Evolutionary conservation across 495 filamentous ascomycete genomes (phyloP), one percentile per base, ranked within the genome.

Genomic region (Emericellopsis terricola): DNA sequence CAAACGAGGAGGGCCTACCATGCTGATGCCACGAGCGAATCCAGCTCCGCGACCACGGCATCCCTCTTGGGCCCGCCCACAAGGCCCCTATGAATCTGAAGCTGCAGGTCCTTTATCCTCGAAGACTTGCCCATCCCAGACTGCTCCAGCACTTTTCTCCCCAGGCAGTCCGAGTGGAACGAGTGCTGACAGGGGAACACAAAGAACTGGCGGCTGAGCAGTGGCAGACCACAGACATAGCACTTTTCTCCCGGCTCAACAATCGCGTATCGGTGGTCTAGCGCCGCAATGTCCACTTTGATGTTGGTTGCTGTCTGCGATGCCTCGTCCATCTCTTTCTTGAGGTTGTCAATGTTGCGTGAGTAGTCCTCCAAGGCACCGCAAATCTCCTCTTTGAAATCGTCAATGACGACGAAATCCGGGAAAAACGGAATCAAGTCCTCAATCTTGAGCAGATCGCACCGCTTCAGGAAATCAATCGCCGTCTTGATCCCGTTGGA

Each of bases 361-460:
- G 71, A 78, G 55, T 97, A 96, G 17, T 85, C 76, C 53, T 97
- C 91, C 3, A 97, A 63, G 2, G 89, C 89, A 0, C 71, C 63
- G 59, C 89, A 97, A 15, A 97, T 96, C 47, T 96, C 91, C 33
- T 93, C 82, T 51, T 97, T 94, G 64, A 97, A 96, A 54, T 94
- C 84, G 47, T 97, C 89, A 36, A 97, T 94, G 31, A 94, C 78
- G n/a, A 94, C 83, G 42, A 97, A 97, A 48, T 97, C 89, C 0
- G 89, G 91, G 60, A 97, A 97, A 59, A 94, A 94, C 0, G 91
- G 89, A 27, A 97, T 94, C 15, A 97, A 58, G 46, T 97, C 91
- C 49, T 97, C 89, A 43, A 97, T 97, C 40, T 77, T 75, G 13
- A 97, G 70, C 2, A 96, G 62, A 38, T 92, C 82, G 53, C 87